These are phyloP conservation scores for Dothiorella sarmentorum DNA, from an alignment of 2,329 filamentous ascomycete genomes.

Conservation along the genomic window DNA sequence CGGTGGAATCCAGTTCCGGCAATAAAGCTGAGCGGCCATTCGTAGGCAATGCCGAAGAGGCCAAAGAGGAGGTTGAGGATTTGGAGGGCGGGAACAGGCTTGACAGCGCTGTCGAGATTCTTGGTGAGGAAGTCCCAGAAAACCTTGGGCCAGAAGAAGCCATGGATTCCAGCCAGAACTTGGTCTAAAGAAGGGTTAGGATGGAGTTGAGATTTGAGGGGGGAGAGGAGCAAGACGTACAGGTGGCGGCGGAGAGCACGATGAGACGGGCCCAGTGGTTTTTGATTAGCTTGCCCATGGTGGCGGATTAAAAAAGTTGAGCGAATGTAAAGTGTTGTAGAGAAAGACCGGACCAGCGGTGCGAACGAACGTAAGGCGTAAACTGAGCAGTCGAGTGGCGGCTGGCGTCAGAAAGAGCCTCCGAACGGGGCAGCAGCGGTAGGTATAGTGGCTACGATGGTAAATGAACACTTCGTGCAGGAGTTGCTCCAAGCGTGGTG, in stretches of 20 bases:
- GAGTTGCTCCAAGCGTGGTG: not conserved
- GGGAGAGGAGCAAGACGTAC: slow-evolving; percentile 47
- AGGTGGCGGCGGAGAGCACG: slow-evolving; percentile 75
- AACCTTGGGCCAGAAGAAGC: slow-evolving; percentile 98
- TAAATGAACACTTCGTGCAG: not conserved
- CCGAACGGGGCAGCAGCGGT: slow-evolving; percentile 1
- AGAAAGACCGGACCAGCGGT: slow-evolving; percentile 14
- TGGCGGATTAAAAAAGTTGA: slow-evolving; percentile 14
- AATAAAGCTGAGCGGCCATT: slow-evolving; percentile 80
- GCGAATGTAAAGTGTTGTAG: slow-evolving; percentile 7
- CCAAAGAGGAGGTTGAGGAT: slow-evolving; percentile 85
- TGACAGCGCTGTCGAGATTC: slow-evolving; percentile 80
- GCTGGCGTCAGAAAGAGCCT: not conserved
- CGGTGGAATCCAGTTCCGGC: slow-evolving; percentile 73
- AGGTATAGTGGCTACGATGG: not conserved
- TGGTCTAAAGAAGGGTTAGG: slow-evolving; percentile 63
- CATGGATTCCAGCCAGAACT: slow-evolving; percentile 75
- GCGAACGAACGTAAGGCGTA: slow-evolving; percentile 18
- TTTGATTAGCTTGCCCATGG: slow-evolving; percentile 97
- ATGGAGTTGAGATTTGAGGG: not conserved
- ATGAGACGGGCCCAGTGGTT: slow-evolving; percentile 98
- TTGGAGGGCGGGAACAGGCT: slow-evolving; percentile 83
- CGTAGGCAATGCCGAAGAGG: slow-evolving; percentile 74
- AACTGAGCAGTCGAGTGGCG: slow-evolving; percentile 4
- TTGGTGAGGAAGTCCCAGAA: slow-evolving; percentile 97